Conservation (phyloP, 108 stramenopile species). For the Cylindrotheca closterium region DNA sequence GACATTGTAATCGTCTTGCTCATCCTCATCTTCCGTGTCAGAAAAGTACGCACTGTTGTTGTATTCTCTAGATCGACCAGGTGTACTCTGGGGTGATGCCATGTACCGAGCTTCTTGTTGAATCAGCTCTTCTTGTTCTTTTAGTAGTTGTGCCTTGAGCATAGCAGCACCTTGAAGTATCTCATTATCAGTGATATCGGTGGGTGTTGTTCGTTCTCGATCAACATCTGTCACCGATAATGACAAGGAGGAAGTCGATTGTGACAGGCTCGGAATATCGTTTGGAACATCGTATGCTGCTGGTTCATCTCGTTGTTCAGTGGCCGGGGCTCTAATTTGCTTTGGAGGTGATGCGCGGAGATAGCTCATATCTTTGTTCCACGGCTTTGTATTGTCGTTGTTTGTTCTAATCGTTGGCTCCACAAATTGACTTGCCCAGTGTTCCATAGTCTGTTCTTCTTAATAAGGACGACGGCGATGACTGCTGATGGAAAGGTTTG, state of each 20-base stretch:
- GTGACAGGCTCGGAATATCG: background rate
- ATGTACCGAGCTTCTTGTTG: background rate
- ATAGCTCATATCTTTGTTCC: too few species aligned
- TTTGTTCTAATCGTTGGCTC: too few species aligned
- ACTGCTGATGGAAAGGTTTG: too few species aligned
- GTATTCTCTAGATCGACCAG: background rate
- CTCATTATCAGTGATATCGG: background rate
- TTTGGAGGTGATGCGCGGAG: too few species aligned
- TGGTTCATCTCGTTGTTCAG: too few species aligned
- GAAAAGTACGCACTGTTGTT: background rate
- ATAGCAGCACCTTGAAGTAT: constrained; percentile 22
- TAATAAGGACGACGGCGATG: too few species aligned
- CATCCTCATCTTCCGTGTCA: background rate
- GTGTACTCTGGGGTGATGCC: background rate
- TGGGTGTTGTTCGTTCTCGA: background rate
- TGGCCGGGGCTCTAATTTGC: too few species aligned
- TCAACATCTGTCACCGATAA: background rate
- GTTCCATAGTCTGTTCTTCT: too few species aligned
- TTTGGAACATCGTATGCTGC: too few species aligned
- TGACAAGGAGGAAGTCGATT: background rate
- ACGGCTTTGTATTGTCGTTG: too few species aligned
- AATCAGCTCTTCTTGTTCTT: background rate
- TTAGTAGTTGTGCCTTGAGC: constrained; percentile 8
- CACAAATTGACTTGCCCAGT: too few species aligned
- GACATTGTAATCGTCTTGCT: background rate